Base-by-base conservation (phyloP, 768 basidiomycete genomes). In the Suillus clintonianus region DNA sequence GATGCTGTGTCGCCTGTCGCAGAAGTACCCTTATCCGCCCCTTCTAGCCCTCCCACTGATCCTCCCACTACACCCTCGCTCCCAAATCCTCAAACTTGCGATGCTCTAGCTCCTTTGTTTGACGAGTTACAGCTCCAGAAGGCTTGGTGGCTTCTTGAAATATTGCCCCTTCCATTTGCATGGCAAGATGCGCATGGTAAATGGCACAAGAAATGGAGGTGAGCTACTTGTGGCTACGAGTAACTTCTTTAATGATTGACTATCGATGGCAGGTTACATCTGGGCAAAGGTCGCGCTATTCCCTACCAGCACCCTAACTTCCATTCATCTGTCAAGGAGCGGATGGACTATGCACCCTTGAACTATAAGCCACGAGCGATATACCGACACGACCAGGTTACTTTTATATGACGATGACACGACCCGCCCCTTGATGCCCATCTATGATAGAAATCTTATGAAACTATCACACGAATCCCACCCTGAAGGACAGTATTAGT, bases 141-240 rank as follows among this genome's bases (percentile, higher is more conserved):
- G 22, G 5, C 78, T 1, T 94, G 91, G 91, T 89, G 89, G 90
- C 39, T 90, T n/a, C 74, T 92, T 41, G 91, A 94, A 74, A 75
- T 91, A 32, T 34, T 91, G 0, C 90, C 89, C 17, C 69, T 82
- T 60, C 72, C 69, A 43, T 84, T 81, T 67, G 71, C 77, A 22
- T 89, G 82, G 81, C 90, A 91, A 70, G 86, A 90, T 63, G 66
- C 64, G 0, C 57, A 81, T 1, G 85, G 86, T 2, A 69, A 67
- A 17, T 91, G 89, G 89, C 83, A 85, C 64, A 77, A 64, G 9
- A 76, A 75, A 50, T 85, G 81, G 74, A 79, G 79, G 91, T 91
- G 66, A 62, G 89, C 76, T 8, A n/a, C 55, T 15, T 47, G 56
- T 64, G 10, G 13, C 5, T 9, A 17, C 41, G 32, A 45, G n/a